A percentile compares a stretch with the other conserved stretches of the same genome.
Conservation (phyloP, 805 yeast species). For the Starmera dryadoides region DNA sequence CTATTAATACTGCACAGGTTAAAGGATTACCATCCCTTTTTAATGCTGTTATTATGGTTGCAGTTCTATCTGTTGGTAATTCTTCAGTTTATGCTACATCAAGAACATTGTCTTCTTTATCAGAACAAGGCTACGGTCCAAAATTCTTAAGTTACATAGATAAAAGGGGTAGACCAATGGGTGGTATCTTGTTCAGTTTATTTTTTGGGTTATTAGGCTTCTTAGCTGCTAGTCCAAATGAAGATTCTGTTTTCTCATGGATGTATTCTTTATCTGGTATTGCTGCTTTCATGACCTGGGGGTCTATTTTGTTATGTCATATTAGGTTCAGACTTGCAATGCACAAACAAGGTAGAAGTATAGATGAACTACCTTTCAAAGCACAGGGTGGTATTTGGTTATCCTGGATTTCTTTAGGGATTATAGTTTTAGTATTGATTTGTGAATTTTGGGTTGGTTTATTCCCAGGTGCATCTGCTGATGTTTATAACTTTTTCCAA, state of each 20-base stretch:
- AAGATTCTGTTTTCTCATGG: constrained; percentile 51
- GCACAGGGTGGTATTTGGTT: constrained; percentile 48
- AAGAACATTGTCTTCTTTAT: constrained; percentile 51
- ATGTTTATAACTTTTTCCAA: constrained; percentile 35
- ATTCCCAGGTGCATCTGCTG: constrained; percentile 42
- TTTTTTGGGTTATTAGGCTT: constrained; percentile 50
- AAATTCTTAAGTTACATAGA: constrained; percentile 48
- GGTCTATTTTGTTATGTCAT: constrained; percentile 45
- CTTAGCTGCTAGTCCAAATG: constrained; percentile 38
- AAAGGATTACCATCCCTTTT: constrained; percentile 40
- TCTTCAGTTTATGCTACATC: constrained; percentile 58
- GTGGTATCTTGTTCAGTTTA: constrained; percentile 42
- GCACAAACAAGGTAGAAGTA: constrained; percentile 48
- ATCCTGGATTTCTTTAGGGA: constrained; percentile 49
- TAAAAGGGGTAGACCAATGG: constrained; percentile 54
- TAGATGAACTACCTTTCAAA: constrained; percentile 62
- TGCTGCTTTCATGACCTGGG: constrained; percentile 52
- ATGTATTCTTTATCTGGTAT: constrained; percentile 50
- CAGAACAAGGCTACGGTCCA: constrained; percentile 56
- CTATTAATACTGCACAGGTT: constrained; percentile 51
- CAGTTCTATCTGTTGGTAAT: constrained; percentile 58
- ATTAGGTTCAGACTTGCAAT: constrained; percentile 55
- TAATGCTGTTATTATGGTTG: constrained; percentile 56
- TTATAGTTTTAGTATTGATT: constrained; percentile 44
- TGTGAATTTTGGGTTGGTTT: constrained; percentile 72